Percentiles rank a stretch among this genome's conserved stretches.
phyloP scores from a whole-genome alignment of 495 filamentous ascomycete species.

The Hypoxylon cercidicola region DNA sequence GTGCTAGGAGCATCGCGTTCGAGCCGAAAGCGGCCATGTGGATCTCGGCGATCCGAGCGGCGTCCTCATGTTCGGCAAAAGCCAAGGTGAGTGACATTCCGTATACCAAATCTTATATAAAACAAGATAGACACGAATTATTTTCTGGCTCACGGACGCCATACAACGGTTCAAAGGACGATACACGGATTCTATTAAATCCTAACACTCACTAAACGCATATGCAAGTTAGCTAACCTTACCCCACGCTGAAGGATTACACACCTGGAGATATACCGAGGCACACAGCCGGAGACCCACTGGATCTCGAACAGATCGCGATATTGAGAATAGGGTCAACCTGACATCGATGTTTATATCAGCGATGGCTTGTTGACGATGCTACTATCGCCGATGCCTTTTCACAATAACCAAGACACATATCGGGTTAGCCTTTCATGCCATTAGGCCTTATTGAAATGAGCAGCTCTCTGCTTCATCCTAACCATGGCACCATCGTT shows the following conservation, averaged over 20 bases:
- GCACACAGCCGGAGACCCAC: conserved; percentile 3
- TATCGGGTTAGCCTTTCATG: background rate
- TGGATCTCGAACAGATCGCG: background rate
- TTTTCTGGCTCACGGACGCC: no score
- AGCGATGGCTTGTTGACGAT: no score
- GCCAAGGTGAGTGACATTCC: conserved; percentile 27
- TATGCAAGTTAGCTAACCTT: background rate
- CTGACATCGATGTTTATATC: no score
- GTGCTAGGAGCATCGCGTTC: conserved; percentile 52
- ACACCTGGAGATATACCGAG: conserved; percentile 3
- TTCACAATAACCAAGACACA: no score
- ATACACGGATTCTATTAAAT: background rate
- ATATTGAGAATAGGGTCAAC: background rate
- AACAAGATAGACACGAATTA: background rate
- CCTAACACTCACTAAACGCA: background rate
- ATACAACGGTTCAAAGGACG: no score
- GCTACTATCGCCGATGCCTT: no score
- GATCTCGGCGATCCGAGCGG: conserved; percentile 50
- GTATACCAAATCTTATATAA: background rate
- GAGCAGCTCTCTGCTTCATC: background rate
- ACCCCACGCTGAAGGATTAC: background rate
- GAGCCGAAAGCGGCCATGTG: conserved; percentile 54
- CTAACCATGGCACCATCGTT: conserved; percentile 54
- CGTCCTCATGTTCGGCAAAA: conserved; percentile 41
- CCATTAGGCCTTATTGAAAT: background rate